Base-by-base conservation (phyloP, 495 filamentous ascomycete genomes). In the Acidiella bohemica region DNA sequence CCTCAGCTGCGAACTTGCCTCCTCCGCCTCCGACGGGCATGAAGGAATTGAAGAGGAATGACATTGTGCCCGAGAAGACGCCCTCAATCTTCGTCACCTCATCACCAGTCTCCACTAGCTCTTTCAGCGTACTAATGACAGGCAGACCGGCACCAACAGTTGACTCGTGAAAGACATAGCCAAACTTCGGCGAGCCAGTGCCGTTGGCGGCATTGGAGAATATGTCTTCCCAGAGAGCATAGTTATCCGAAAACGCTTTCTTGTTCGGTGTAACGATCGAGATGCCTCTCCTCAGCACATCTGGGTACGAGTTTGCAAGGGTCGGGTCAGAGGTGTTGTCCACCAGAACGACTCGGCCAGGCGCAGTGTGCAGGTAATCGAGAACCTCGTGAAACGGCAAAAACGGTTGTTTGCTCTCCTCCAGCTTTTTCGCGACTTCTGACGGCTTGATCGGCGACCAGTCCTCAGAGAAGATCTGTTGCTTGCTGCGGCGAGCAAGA, bases 251-350 rank as follows among this genome's bases (percentile, higher is more conserved):
- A 61, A 97, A 96, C 4, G 80, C 88, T 61, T 96, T 95, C 67
- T 97, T 97, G 68, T 94, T 97, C 11, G 90, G 86, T 0, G 90
- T 96, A 23, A 94, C 85, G 57, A 96, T 73, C 50, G 71, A 81
- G 62, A 97, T 79, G 9, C 87, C 88, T 22, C 72, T 66, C 41
- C 67, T 65, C 42, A 97, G 70, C 57, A 88, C 80, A 14, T 64
- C 47, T 2, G 88, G 85, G 61, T 97, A 96, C 12, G 67, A 56
- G 41, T 76, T 65, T 1, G 88, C 90, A 8, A 97, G 66, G 31
- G 73, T 70, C 37, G 81, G 77, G 48, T 80, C 83, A 56, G 81
- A 87, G 41, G 90, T 96, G 65, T 95, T 95, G 67, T 97, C 90
- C 39, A 95, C 76, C 21, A 97, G 67, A 39, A 96, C 66, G 4